Percentiles rank a stretch among this genome's conserved stretches.
Conservation (phyloP, 225 moss, liverwort and hornwort genomes). For the Thuidium tamariscinum region DNA sequence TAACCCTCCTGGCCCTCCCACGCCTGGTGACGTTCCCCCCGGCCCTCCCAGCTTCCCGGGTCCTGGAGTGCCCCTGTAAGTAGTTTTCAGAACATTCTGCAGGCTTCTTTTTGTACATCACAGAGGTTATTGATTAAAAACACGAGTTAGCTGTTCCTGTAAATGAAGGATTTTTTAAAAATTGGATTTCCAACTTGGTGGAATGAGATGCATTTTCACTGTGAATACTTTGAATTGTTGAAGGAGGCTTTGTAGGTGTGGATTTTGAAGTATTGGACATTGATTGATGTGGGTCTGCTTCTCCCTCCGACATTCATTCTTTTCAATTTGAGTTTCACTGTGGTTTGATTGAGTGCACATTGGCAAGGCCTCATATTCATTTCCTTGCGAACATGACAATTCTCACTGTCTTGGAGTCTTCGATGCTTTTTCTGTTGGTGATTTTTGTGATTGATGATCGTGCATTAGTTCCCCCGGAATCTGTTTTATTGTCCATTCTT, state of each 20-base stretch:
- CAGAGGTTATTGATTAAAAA: not conserved
- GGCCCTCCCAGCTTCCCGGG: slow-evolving; percentile 18
- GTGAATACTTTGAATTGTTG: not conserved
- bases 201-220: not conserved
- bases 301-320: not conserved
- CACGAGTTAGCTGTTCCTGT: not conserved
- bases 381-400: not conserved
- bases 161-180: not conserved
- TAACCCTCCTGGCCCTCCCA: slow-evolving; percentile 23
- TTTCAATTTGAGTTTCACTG: not conserved
- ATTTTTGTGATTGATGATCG: not conserved
- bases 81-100: not conserved
- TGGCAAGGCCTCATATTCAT: no score
- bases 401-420: not conserved
- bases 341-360: not conserved
- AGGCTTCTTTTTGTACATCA: not conserved
- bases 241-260: not conserved
- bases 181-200: not conserved
- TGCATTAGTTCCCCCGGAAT: not conserved
- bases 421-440: not conserved
- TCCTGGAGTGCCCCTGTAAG: slow-evolving; percentile 23
- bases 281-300: not conserved
- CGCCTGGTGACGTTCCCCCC: slow-evolving; percentile 17
- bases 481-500: not conserved
- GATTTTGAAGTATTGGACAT: not conserved